Base-by-base conservation (phyloP, 2,329 filamentous ascomycete species). In the Neopestalotiopsis sp. region DNA sequence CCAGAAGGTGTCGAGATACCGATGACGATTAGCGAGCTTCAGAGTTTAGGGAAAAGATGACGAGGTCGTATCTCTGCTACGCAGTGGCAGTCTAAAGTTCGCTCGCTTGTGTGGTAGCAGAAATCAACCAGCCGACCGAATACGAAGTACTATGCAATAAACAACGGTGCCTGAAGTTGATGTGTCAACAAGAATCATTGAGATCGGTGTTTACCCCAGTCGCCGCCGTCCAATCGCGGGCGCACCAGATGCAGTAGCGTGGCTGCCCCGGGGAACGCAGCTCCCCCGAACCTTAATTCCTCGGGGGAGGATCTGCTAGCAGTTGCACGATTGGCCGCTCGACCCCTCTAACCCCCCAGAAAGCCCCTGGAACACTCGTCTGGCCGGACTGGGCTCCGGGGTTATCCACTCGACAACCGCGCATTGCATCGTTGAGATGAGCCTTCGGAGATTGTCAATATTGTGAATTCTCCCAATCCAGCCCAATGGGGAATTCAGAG, bases 121-220 rank as follows among this genome's bases (percentile, higher is more conserved):
- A 7, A 20, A n/a, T 59, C 24, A 24, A 17, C 24, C 24, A 24
- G 10, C 24, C 12, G 57, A 30, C 13, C 30, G 57, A 34, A 34
- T 14, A 59, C 24, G 24, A 30, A 59, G 57, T 59, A 20, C 24
- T 17, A 20, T 24, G 24, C 24, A 30, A 20, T 20, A 13, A 58
- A 12, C 20, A 32, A 17, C 57, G 24, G 57, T 28, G 57, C 30
- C 57, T 14, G 34, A 34, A 59, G 17, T 59, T 30, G 30, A 59
- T 30, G 57, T 63, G 61, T 63, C 61, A 63, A 63, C 61, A 63
- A 63, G 20, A 63, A 17, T 53, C 57, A 59, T 63, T 42, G 38
- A 28, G 62, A 30, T 65, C 62, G 62, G 30, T 65, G 62, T 65
- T 65, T 65, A 65, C 62, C 62, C 62, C 57, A 59, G 45, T 59